Evolutionary conservation across 768 basidiomycete genomes (phyloP).

Genomic region (Harrya chromipes): DNA sequence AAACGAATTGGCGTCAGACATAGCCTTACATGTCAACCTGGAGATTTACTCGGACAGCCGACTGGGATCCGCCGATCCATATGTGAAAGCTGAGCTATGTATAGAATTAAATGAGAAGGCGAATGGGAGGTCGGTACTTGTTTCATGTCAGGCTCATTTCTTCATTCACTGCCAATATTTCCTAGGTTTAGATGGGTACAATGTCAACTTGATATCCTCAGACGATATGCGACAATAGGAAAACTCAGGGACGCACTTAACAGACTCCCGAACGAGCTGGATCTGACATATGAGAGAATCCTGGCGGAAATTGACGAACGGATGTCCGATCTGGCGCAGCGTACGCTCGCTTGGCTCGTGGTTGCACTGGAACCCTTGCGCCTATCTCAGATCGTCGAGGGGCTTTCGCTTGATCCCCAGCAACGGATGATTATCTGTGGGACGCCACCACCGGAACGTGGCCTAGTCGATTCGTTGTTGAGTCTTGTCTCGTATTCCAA

Average conservation of each 20-base stretch:
- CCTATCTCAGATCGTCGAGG: not conserved
- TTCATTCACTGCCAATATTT: not conserved
- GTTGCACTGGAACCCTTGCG: not conserved
- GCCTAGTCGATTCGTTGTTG: not conserved
- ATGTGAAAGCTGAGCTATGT: not conserved
- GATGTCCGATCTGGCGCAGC: not conserved
- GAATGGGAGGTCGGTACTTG: not conserved
- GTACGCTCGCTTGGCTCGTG: not conserved
- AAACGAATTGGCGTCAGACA: not conserved
- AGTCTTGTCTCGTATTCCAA: not conserved
- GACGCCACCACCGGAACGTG: not conserved
- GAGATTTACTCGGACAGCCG: not conserved
- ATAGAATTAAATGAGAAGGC: not conserved
- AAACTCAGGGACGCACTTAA: not conserved
- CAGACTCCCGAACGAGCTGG: not conserved
- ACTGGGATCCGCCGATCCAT: not conserved
- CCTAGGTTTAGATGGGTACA: not conserved
- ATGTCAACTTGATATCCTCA: not conserved
- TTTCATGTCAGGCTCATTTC: too few relatives aligned
- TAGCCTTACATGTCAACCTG: too few relatives aligned
- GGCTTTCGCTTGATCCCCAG: not conserved
- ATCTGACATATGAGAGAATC: not conserved
- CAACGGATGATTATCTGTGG: not conserved
- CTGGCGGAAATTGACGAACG: not conserved
- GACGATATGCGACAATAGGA: not conserved